Conservation (phyloP, 495 filamentous ascomycete species). For the Hyaloscypha hepaticicola region DNA sequence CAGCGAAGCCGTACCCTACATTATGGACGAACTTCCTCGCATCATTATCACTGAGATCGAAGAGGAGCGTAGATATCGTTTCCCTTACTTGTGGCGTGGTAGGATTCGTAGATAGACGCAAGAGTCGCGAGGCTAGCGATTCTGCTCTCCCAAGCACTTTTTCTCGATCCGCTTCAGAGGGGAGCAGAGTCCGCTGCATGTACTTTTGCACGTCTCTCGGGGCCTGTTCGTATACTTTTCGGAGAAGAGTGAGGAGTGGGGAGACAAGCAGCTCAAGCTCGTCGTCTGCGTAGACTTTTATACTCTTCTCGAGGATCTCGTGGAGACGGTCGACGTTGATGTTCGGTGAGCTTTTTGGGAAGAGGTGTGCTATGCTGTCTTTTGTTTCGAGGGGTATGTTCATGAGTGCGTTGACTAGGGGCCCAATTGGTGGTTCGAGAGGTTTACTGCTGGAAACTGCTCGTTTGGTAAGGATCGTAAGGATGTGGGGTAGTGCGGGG, state of each 20-base stretch:
- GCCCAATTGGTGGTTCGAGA: constrained; percentile 46
- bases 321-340: constrained; percentile 68
- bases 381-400: constrained; percentile 64
- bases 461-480: constrained; percentile 62
- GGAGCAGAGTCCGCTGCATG: constrained; percentile 70
- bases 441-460: constrained; percentile 37
- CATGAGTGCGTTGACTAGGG: constrained; percentile 76
- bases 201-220: constrained; percentile 58
- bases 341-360: constrained; percentile 62
- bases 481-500: constrained; percentile 64
- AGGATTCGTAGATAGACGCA: constrained; percentile 76
- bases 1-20: constrained; percentile 89
- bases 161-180: constrained; percentile 74
- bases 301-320: constrained; percentile 68
- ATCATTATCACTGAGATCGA: constrained; percentile 79
- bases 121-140: constrained; percentile 72
- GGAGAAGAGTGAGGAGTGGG: constrained; percentile 71
- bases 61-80: constrained; percentile 76
- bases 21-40: constrained; percentile 71
- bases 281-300: constrained; percentile 55
- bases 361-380: constrained; percentile 48
- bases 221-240: constrained; percentile 70
- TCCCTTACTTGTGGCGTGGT: constrained; percentile 67
- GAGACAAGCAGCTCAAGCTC: constrained; percentile 67
- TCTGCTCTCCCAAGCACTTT: constrained; percentile 73